Evolutionary conservation across 83 land plant genomes (phyloP), one percentile per base, ranked within the genome.

Genomic region (Diphasiastrum complanatum): DNA sequence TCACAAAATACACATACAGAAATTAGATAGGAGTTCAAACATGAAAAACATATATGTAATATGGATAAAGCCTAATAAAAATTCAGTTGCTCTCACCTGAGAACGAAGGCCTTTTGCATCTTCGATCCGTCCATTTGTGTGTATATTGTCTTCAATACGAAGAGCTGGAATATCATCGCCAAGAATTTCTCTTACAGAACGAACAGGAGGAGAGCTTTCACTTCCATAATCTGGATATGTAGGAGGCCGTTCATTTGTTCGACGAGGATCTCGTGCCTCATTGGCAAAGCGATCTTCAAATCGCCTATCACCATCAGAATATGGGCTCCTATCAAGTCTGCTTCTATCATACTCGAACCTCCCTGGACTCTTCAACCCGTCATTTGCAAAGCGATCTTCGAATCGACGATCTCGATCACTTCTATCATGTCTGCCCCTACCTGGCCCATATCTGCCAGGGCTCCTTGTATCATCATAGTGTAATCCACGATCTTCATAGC

Each of bases 111-210:
- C 66, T 41, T 38, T 63, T 55, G 79, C 78, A 66, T 57, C 47
- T 28, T 47, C 65, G 53, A 45, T 74, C 20, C 58, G 43, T 23
- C 78, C 75, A 72, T 68, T 79, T 5, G 76, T 38, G 55, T 77
- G 81, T 26, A 78, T 78, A 66, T 76, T 76, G 46, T 77, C 85
- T 27, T 63, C 67, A 10, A 80, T 67, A 14, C 73, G 74, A 45
- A 85, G 84, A 3, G 75, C 77, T 0, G 81, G 67, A 29, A 73
- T 75, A 72, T 76, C 78, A 6, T 84, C 89, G 11, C 90, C 90
- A 51, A 88, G 65, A 26, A 88, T 85, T 26, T 88, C 95, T 59
- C 82, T 75, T 36, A 88, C 82, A 40, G 95, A 85, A 0, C 86
- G 82, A 8, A 88, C 68, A 14, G 76, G 63, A 28, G 89, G 89